These are phyloP conservation scores for Rhododendron kiyosumense DNA, from an alignment of 148 eudicot species.

Conservation along the genomic window DNA sequence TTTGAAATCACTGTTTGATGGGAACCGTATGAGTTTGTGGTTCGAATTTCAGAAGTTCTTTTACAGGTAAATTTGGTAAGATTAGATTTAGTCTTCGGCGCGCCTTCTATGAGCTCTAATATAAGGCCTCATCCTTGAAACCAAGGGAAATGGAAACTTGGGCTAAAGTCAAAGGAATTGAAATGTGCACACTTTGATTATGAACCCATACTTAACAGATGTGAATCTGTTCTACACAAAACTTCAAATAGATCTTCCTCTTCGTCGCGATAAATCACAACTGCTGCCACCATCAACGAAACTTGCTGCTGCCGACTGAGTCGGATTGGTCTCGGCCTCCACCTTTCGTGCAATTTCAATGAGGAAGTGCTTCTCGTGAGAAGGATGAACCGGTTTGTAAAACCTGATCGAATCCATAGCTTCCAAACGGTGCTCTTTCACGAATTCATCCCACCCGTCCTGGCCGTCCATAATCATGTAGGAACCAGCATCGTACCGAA, in stretches of 20 bases:
- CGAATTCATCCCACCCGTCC: constrained; percentile 1
- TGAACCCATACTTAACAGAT: not conserved
- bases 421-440: not conserved
- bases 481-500: not conserved
- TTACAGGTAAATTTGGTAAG: too few species aligned
- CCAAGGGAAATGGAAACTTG: too few species aligned
- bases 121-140: too few species aligned
- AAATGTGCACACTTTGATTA: not conserved
- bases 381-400: not conserved
- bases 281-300: not conserved
- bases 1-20: too few species aligned
- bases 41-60: too few species aligned
- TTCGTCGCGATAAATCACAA: not conserved
- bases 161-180: not conserved
- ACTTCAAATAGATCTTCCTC: not conserved
- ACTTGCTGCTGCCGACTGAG: not conserved
- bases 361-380: not conserved
- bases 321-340: not conserved
- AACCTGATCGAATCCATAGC: not conserved
- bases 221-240: not conserved
- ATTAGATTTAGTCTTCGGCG: too few species aligned
- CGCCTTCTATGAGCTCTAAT: too few species aligned
- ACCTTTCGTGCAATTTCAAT: not conserved
- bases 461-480: constrained; percentile 7
- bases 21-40: too few species aligned